These are phyloP conservation scores for Fusarium mundagurra DNA, from an alignment of 2,329 filamentous ascomycete genomes.

Conservation along the genomic window DNA sequence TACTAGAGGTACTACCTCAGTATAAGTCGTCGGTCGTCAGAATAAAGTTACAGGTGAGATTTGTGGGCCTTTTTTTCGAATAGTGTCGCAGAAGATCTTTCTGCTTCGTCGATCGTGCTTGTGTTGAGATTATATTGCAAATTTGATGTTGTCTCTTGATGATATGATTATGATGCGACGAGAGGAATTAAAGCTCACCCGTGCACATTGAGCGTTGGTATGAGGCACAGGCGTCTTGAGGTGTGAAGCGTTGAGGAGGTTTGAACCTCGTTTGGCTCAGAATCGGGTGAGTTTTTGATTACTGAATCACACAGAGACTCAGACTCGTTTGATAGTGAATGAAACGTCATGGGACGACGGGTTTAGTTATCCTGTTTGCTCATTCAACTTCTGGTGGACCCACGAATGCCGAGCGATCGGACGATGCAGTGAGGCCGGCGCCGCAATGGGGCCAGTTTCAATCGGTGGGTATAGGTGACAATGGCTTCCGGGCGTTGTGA, in stretches of 20 bases:
- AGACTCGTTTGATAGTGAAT: conserved; percentile 30
- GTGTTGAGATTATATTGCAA: conserved; percentile 9
- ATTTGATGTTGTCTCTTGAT: conserved; percentile 9
- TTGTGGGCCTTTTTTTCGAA: conserved; percentile 19
- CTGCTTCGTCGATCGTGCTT: not conserved
- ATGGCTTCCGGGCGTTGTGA: conserved; percentile 9
- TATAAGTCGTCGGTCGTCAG: conserved; percentile 11
- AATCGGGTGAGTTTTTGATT: conserved; percentile 13
- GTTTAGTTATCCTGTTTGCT: conserved; percentile 31
- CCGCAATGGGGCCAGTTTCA: conserved; percentile 34
- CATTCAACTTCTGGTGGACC: conserved; percentile 39
- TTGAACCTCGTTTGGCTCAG: not conserved
- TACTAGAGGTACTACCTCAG: conserved; percentile 22
- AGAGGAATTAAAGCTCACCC: conserved; percentile 17
- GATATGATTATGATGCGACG: conserved; percentile 32
- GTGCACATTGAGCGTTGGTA: conserved; percentile 11
- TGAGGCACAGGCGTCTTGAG: conserved; percentile 1
- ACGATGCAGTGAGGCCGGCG: conserved; percentile 40
- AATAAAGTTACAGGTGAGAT: conserved; percentile 9
- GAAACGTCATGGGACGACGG: conserved; percentile 40
- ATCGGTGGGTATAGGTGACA: conserved; percentile 22
- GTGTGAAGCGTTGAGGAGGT: not conserved
- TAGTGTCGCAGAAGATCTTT: not conserved
- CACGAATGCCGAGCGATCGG: conserved; percentile 42
- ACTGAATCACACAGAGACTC: conserved; percentile 27